Conservation (phyloP, 2,329 filamentous ascomycete genomes). For the Curvularia spicifera region DNA sequence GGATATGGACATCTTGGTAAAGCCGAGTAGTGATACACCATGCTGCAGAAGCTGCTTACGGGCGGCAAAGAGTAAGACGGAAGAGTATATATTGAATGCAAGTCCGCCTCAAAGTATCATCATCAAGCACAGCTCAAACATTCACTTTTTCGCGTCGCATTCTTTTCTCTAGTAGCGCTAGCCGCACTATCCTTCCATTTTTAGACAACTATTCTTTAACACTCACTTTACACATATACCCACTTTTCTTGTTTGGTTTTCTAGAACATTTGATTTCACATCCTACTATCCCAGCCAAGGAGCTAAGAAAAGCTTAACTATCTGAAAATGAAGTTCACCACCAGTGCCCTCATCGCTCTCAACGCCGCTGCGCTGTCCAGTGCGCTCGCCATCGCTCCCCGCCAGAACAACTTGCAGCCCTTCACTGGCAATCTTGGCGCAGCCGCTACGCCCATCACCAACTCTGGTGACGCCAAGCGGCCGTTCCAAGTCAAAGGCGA, state of each 20-base stretch:
- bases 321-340: slow-evolving; percentile 36
- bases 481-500: slow-evolving; percentile 42
- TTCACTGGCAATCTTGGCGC: slow-evolving; percentile 60
- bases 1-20: neutral
- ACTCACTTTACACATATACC: neutral
- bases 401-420: slow-evolving; percentile 40
- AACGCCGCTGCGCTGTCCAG: slow-evolving; percentile 25
- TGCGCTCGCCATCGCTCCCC: slow-evolving; percentile 29
- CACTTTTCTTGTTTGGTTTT: neutral
- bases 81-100: neutral
- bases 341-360: slow-evolving; percentile 24
- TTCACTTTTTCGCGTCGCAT: neutral
- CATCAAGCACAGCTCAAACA: neutral
- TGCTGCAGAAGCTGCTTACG: neutral
- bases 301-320: neutral
- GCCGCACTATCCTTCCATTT: slow-evolving; percentile 17
- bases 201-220: neutral
- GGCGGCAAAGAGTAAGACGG: neutral
- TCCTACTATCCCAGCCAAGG: neutral
- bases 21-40: neutral
- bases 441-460: slow-evolving; percentile 58
- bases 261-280: neutral
- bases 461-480: slow-evolving; percentile 59
- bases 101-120: neutral
- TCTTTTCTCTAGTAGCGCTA: slow-evolving; percentile 21